phyloP scores from a whole-genome alignment of 1,139 yeast genomes.

The Arxiozyma bovina region DNA sequence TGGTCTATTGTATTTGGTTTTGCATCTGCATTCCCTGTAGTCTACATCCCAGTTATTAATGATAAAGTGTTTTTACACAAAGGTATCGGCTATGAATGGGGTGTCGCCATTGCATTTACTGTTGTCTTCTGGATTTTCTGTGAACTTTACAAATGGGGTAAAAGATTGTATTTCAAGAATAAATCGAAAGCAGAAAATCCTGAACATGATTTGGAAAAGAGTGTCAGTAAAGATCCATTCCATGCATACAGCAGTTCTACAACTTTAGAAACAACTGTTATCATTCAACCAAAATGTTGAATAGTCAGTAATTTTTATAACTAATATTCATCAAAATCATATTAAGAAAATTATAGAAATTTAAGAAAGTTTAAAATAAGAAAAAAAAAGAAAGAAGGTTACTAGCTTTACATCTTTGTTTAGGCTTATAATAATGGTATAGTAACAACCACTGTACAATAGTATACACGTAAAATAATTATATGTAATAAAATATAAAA shows the following conservation, averaged over 20 bases:
- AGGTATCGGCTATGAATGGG: conserved; percentile 79
- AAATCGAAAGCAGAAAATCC: conserved; percentile 43
- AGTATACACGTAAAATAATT: too few relatives aligned
- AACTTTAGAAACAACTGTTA: conserved; percentile 21
- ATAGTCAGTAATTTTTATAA: neutral
- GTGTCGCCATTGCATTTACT: conserved; percentile 59
- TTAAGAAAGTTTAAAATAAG: too few relatives aligned
- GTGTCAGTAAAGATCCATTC: conserved; percentile 46
- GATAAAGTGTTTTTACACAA: conserved; percentile 65
- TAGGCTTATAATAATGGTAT: too few relatives aligned
- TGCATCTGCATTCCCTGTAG: conserved; percentile 67
- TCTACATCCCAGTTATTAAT: conserved; percentile 83
- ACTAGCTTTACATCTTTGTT: too few relatives aligned
- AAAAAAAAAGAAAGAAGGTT: too few relatives aligned
- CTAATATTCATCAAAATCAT: neutral
- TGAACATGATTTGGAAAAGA: conserved; percentile 53
- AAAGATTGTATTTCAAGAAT: conserved; percentile 47
- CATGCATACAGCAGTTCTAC: conserved; percentile 39
- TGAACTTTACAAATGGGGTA: conserved; percentile 60
- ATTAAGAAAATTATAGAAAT: too few relatives aligned
- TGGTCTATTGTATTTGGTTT: conserved; percentile 77
- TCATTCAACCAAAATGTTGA: conserved; percentile 8
- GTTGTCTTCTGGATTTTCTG: conserved; percentile 50
- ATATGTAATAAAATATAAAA: too few relatives aligned
- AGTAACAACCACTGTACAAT: too few relatives aligned